Conservation (phyloP, 805 yeast species). For the Kodamaea fukazawae region DNA sequence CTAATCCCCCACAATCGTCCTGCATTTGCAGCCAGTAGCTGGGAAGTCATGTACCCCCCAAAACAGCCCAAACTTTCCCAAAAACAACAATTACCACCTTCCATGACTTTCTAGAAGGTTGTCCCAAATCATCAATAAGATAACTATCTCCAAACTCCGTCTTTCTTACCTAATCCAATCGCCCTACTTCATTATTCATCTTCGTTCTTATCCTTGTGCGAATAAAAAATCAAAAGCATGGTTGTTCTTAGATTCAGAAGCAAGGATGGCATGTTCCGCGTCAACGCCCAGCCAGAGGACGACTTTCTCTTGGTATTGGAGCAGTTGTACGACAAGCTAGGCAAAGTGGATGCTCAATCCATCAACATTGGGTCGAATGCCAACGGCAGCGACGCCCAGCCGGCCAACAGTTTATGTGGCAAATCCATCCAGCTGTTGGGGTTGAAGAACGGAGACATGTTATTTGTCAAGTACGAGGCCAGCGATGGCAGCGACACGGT, state of each 20-base stretch:
- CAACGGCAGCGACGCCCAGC: conserved; percentile 37
- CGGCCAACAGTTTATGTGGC: conserved; percentile 36
- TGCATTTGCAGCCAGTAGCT: too few relatives aligned
- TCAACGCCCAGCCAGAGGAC: conserved; percentile 46
- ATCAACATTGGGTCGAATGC: conserved; percentile 47
- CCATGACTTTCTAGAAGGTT: too few relatives aligned
- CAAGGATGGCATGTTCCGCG: conserved; percentile 78
- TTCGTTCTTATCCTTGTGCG: too few relatives aligned
- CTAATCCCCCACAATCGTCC: too few relatives aligned
- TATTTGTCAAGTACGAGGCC: conserved; percentile 42
- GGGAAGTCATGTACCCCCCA: too few relatives aligned
- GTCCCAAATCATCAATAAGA: too few relatives aligned
- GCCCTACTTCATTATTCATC: too few relatives aligned
- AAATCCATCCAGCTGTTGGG: conserved; percentile 42
- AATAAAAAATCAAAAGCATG: conserved; percentile 13
- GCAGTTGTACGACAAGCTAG: conserved; percentile 30
- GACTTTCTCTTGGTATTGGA: conserved; percentile 46
- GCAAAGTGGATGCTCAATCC: conserved; percentile 18
- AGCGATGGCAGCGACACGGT: neutral
- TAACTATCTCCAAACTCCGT: too few relatives aligned
- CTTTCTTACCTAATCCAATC: too few relatives aligned
- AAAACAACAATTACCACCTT: too few relatives aligned
- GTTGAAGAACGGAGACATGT: conserved; percentile 58
- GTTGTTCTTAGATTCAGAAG: conserved; percentile 70
- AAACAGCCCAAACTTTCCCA: too few relatives aligned